Base-by-base conservation (phyloP, 1,284 basidiomycete species). In the Sanguinoderma infundibulare region DNA sequence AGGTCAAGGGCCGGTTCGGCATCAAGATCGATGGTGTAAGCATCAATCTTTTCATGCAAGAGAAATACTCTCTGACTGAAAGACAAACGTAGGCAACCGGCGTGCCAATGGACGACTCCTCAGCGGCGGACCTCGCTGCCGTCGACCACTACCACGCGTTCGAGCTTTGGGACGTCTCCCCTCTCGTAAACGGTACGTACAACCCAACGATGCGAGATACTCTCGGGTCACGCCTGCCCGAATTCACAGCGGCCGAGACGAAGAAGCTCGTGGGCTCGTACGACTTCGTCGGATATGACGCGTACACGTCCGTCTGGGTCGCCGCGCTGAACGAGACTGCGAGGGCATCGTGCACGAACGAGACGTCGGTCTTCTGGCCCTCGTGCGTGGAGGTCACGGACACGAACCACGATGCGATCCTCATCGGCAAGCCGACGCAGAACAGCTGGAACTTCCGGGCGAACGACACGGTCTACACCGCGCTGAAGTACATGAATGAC, bases 181-280 rank as follows among this genome's bases (percentile, higher is more conserved):
- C 47, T 24, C 47, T 50, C 30, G 47, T 50, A n/a, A 20, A 50
- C 47, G 47, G 47, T 28, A 50, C 47, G 30, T 50, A 50, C 47
- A 50, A 50, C 30, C 47, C 47, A 9, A 50, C 47, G 30, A 50
- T 50, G 47, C 47, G 47, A 9, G 32, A n/a, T 3, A 26, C 47
- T n/a, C 47, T 50, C 28, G 47, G 47, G n/a, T 1, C 4, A 9
- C 47, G 17, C 30, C 47, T 50, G 30, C 47, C 47, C 17, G 30
- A 26, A 8, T 50, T 50, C 47, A 50, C 30, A 15, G 3, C 20
- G 3, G 47, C 15, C 15, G 30, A 50, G 47, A 50, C 47, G 47
- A 28, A n/a, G 47, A 34, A 34, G 47, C 28, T 50, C 32, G 47
- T 28, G 28, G 47, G 30, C 30, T 50, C 47, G 47, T 50, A 50